Base-by-base conservation (phyloP, 75 land plant genomes). In the Azolla pinnata region DNA sequence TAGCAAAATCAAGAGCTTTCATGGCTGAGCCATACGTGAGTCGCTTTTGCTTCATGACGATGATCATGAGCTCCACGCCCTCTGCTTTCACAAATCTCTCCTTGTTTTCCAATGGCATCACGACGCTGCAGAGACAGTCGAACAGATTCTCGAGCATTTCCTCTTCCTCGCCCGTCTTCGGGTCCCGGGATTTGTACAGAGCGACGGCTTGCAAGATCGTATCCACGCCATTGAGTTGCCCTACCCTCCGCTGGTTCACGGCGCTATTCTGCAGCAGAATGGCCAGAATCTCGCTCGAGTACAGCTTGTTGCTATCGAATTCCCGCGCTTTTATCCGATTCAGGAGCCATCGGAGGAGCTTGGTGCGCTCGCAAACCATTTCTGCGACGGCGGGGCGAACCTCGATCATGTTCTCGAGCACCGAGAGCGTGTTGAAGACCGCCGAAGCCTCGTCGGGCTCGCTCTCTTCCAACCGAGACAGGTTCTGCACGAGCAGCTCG, bases 41-140 rank as follows among this genome's bases (percentile, higher is more conserved):
- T 47, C 86, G 85, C 79, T 95, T 95, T 64, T 95, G 99, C 72
- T 95, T 95, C 87, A 95, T 95, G 20, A 95, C 89, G 53, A 95
- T 95, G 21, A 95, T 83, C 99, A 95, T 95, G 69, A 95, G 66
- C 78, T 95, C 99, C 16, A 95, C 99, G 5, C 99, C 99, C 38
- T 95, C 99, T 0, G 96, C 80, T 66, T 83, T 89, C 20, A 95
- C 86, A 70, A 95, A 95, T 69, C 81, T 83, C 67, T 95, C 99
- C 77, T 86, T 95, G 51, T 95, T 95, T 72, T 95, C 99, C 76
- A 83, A 32, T 0, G 96, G 96, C 99, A 95, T 95, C 65, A 95
- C 73, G 64, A 95, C 63, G 67, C 99, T 89, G 64, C 98, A 93
- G 60, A 95, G 77, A 42, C 91, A 86, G 63, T 89, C 96, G 61